Evolutionary conservation across 2,329 filamentous ascomycete genomes (phyloP), one percentile per base, ranked within the genome.

Genomic region (Trichoderma breve): DNA sequence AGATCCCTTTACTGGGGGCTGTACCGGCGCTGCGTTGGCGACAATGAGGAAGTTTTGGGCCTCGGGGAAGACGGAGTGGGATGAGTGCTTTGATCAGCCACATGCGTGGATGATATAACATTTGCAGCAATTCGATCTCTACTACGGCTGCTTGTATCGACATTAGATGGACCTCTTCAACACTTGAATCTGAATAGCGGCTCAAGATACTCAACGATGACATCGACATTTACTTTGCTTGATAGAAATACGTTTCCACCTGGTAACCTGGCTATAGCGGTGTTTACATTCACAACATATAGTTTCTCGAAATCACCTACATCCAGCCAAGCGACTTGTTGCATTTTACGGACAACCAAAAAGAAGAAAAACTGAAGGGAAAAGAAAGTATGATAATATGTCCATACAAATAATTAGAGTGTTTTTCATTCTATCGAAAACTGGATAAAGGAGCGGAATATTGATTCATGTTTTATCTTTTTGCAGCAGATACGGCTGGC

Each of bases 31-130:
- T 2, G 67, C 71, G 21, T 18, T 71, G 58, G 60, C 58, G 18
- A 65, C 60, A 24, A 60, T 72, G 67, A 57, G 60, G 61, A 71
- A 30, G 6, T 72, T 72, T n/a, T 72, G 71, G 71, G 12, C 9
- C 15, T 71, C 71, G 24, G 67, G 71, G 4, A 72, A 60, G 67
- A 71, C 51, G 36, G 24, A 26, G 14, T 72, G 71, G 71, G 71
- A 72, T 43, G 71, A 72, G 7, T 72, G 71, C 28, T 72, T 72
- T 61, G 60, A 72, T 15, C 28, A 60, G 34, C 71, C 67, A 11
- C 64, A 70, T 26, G 71, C 66, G n/a, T 71, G 68, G 68, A 64
- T 71, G 68, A 71, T 71, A 69, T 69, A 30, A 11, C 14, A 4
- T 18, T 11, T 34, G 15, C 9, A 0, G 1, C 39, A 4, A 9